Evolutionary conservation across 768 basidiomycete species (phyloP).

Genomic region (Lentinula lateritia): DNA sequence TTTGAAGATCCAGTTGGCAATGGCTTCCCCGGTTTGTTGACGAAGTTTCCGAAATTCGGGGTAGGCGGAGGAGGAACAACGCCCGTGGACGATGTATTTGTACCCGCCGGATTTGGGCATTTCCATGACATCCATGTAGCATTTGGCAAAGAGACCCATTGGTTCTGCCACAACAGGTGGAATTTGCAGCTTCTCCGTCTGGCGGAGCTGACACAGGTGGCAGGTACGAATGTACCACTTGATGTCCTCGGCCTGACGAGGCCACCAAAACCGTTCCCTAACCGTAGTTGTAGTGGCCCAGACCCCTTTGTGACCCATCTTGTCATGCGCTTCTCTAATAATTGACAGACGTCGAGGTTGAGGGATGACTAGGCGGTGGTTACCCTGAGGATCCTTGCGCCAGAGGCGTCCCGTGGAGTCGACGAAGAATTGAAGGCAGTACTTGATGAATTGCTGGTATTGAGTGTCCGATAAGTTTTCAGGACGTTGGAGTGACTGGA

Average conservation of each 20-base stretch:
- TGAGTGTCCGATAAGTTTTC: too few species aligned
- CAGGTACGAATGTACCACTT: conserved; percentile 8
- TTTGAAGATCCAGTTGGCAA: conserved; percentile 21
- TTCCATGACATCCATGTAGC: conserved; percentile 25
- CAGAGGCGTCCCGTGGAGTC: not conserved
- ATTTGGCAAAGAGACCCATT: conserved; percentile 17
- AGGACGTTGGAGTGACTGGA: too few species aligned
- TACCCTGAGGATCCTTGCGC: not conserved
- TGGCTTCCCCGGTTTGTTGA: conserved; percentile 13
- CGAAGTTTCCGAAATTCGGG: conserved; percentile 16
- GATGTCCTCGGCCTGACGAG: conserved; percentile 3
- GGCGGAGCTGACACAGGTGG: conserved; percentile 5
- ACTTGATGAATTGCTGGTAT: not conserved
- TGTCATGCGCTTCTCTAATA: conserved; percentile 5
- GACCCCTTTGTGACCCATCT: conserved; percentile 7
- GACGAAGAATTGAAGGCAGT: not conserved
- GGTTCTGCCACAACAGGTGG: conserved; percentile 21
- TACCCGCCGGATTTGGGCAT: conserved; percentile 15
- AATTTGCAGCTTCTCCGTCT: conserved; percentile 9
- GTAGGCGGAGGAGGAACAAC: conserved; percentile 16
- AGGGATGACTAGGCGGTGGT: not conserved
- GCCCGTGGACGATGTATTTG: conserved; percentile 19
- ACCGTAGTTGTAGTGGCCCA: not conserved
- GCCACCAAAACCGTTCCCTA: conserved; percentile 10
- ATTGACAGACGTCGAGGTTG: not conserved